Base-by-base conservation (phyloP, 768 basidiomycete species). In the Termitomyces sp. region DNA sequence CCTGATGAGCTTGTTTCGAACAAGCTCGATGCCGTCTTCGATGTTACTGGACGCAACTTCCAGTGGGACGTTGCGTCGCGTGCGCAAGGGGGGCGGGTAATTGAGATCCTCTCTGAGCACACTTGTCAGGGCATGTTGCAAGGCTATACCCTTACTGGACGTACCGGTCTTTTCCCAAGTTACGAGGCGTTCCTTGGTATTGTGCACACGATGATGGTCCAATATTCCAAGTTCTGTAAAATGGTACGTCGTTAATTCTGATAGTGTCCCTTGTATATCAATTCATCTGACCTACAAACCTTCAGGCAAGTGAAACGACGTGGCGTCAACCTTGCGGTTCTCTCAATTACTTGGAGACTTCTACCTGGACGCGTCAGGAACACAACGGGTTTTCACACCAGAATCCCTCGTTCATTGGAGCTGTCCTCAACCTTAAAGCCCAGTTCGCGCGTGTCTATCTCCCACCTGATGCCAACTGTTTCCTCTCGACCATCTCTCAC, bases 161-260 rank as follows among this genome's bases (percentile, higher is more conserved):
- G 87, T 42, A 88, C 87, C 0, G 92, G 84, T 13, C 76, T 95
- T 35, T 92, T 96, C 82, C 92, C 94, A 2, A 87, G 85, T 30
- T 94, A 96, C 69, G 94, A 96, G 68, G 88, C 91, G 0, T 97
- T 96, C 81, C 76, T 94, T 45, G 92, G 92, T 45, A 94, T 94
- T 69, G 72, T 94, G 28, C 86, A 88, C 56, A 94, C 92, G 18
- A 93, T 94, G 92, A 86, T 88, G 83, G 87, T 89, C 3, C 90
- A 91, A 65, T 94, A 94, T 69, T 78, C 84, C 74, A 95, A 95
- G 71, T 95, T 95, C 72, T 70, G 80, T 52, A 94, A 95, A 73
- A 90, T 93, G 81, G 88, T 81, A 5, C 57, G 75, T 62, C 40
- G 24, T 32, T 16, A 9, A 52, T 5, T 3, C 28, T 16, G 1